Base-by-base conservation (phyloP, 352 stramenopile species). In the Phytophthora cryptogea region DNA sequence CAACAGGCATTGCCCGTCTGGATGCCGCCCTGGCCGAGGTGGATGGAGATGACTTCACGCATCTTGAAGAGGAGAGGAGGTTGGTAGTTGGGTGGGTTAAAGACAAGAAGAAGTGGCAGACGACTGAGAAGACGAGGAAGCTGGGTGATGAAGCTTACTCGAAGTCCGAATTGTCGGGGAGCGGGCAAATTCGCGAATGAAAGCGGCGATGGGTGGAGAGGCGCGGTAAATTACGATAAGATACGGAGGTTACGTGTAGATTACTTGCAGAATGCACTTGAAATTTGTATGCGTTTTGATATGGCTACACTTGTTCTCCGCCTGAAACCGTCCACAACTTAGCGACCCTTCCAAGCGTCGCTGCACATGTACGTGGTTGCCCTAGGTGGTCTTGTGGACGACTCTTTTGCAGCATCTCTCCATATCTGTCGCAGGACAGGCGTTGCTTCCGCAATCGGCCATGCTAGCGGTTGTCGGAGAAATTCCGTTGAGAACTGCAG, bases 1-100 rank as follows among this genome's bases (percentile, higher is more conserved):
- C 20, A 23, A 23, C 92, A 98, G 48, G 85, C 81, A 70, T 92
- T 94, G 44, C 86, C 84, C 14, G 70, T 62, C 52, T 92, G 81
- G 64, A 91, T 78, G 63, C 86, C 94, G 52, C 83, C 95, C 70
- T 98, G 94, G 66, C 94, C 94, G 54, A 98, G 87, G 76, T 99
- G 96, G 69, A 99, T 97, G 39, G 90, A 98, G 64, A 99, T 94
- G 74, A 96, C 95, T 72, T 98, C 95, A 79, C 89, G 86, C 88
- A 96, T 97, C 26, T 47, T 20, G 31, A n/a, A 14, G 6, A 10
- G 20, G 47, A 8, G 35, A 28, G 26, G 20, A 31, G 20, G 36
- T 3, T 55, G 44, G 35, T 16, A 32, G n/a, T n/a, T 49, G 23
- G 35, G 16, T 44, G 39, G 17, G 10, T 42, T 45, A 23, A 16